These are phyloP conservation scores for Yarrowia porcina DNA, from an alignment of 805 yeast species.

Conservation along the genomic window DNA sequence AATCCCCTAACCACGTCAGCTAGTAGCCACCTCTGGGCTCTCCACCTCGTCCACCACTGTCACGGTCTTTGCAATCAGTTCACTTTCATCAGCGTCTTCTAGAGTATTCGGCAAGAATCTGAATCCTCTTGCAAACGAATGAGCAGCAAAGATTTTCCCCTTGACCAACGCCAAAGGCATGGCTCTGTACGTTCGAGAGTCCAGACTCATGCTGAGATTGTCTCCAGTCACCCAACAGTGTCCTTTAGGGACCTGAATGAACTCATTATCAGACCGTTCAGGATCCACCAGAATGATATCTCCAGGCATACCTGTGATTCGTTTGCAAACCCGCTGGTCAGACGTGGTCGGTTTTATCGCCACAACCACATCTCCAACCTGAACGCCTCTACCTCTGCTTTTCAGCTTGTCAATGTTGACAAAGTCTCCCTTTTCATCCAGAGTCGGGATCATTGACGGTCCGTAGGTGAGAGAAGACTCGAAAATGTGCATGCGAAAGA, in stretches of 20 bases:
- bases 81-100: background rate
- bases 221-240: constrained; percentile 98
- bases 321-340: constrained; percentile 77
- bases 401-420: constrained; percentile 68
- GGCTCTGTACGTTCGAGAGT: constrained; percentile 85
- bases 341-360: constrained; percentile 90
- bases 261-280: constrained; percentile 46
- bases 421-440: constrained; percentile 69
- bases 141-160: constrained; percentile 76
- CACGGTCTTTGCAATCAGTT: background rate
- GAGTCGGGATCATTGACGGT: constrained; percentile 92
- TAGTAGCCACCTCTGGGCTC: background rate
- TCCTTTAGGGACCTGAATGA: constrained; percentile 81
- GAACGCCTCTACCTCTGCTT: constrained; percentile 61
- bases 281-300: constrained; percentile 71
- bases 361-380: constrained; percentile 83
- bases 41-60: constrained; percentile 3
- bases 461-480: constrained; percentile 84
- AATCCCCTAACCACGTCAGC: background rate
- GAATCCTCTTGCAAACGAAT: constrained; percentile 13
- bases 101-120: background rate
- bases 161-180: constrained; percentile 83
- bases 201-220: constrained; percentile 79
- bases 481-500: constrained; percentile 61
- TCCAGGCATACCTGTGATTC: constrained; percentile 96